phyloP scores from a whole-genome alignment of 306 rosid species.

The Quercus aquifolioides region DNA sequence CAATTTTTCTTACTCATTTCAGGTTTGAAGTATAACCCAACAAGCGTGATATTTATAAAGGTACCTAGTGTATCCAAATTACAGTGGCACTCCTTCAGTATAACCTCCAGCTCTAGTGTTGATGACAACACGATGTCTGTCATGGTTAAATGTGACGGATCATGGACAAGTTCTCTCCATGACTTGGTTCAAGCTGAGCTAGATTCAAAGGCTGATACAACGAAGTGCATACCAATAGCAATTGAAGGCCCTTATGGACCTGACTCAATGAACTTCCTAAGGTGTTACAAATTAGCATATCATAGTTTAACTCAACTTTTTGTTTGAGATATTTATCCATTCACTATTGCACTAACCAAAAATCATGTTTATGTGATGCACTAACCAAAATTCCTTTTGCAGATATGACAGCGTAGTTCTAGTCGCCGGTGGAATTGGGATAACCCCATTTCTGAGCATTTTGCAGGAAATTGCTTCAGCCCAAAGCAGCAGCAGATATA shows the following conservation, averaged over 20 bases:
- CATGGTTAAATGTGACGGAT: constrained; percentile 67
- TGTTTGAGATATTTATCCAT: neutral
- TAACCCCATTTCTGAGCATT: constrained; percentile 86
- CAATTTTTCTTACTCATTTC: constrained; percentile 26
- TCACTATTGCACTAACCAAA: neutral
- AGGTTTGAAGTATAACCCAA: constrained; percentile 75
- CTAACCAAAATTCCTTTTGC: constrained; percentile 28
- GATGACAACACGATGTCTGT: constrained; percentile 55
- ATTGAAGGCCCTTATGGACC: constrained; percentile 97
- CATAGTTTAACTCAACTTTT: neutral
- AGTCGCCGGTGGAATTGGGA: constrained; percentile 87
- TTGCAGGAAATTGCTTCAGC: constrained; percentile 58
- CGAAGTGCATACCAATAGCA: constrained; percentile 59
- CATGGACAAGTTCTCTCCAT: constrained; percentile 76
- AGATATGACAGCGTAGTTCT: constrained; percentile 72
- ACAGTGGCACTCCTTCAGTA: constrained; percentile 93
- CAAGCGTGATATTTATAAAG: constrained; percentile 81
- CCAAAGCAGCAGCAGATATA: constrained; percentile 14
- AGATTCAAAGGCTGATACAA: constrained; percentile 36
- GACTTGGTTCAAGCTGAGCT: constrained; percentile 51
- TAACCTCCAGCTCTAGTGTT: constrained; percentile 69
- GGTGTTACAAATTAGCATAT: constrained; percentile 34
- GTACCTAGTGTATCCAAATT: constrained; percentile 69
- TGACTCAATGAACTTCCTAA: constrained; percentile 53
- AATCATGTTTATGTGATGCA: neutral